phyloP scores from a whole-genome alignment of 768 basidiomycete species.

The Cystoderma amianthinum region DNA sequence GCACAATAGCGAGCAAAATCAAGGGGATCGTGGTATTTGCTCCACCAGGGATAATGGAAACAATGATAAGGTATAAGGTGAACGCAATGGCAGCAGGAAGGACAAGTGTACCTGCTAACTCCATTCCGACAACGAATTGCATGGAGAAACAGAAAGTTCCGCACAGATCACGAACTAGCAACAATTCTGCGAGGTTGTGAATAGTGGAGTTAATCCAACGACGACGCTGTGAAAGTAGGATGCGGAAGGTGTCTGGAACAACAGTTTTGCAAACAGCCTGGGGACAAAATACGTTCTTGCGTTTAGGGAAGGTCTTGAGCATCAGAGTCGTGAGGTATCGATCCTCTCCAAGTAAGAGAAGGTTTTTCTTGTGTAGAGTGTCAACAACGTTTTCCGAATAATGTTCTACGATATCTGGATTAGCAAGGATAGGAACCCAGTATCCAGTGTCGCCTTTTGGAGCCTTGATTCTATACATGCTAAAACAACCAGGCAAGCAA shows the following conservation, averaged over 20 bases:
- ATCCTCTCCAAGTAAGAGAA: constrained; percentile 97
- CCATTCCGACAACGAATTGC: constrained; percentile 99
- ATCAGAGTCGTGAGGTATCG: constrained; percentile 96
- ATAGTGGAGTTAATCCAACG: constrained; percentile 99
- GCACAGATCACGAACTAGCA: constrained; percentile 95
- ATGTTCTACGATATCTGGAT: constrained; percentile 97
- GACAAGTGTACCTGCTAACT: constrained; percentile 92
- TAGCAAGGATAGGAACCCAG: constrained; percentile 98
- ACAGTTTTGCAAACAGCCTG: constrained; percentile 99
- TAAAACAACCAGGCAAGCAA: constrained; percentile 98
- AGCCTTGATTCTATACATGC: constrained; percentile 99
- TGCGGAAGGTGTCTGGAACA: constrained; percentile 92
- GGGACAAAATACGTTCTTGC: constrained; percentile 98
- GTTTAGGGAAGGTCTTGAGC: constrained; percentile 98
- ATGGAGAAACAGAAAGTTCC: constrained; percentile 99
- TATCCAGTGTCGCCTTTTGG: constrained; percentile 95
- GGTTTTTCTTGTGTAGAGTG: constrained; percentile 98
- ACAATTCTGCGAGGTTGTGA: constrained; percentile 92
- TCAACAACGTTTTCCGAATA: constrained; percentile 99
- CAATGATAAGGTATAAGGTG: constrained; percentile 89
- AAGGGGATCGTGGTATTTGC: constrained; percentile 83
- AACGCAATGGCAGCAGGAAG: constrained; percentile 97
- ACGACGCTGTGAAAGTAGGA: constrained; percentile 91
- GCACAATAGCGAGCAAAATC: constrained; percentile 86
- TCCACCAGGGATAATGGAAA: constrained; percentile 77